Conservation (phyloP, 108 stramenopile genomes). For the Thalassiosira profunda region DNA sequence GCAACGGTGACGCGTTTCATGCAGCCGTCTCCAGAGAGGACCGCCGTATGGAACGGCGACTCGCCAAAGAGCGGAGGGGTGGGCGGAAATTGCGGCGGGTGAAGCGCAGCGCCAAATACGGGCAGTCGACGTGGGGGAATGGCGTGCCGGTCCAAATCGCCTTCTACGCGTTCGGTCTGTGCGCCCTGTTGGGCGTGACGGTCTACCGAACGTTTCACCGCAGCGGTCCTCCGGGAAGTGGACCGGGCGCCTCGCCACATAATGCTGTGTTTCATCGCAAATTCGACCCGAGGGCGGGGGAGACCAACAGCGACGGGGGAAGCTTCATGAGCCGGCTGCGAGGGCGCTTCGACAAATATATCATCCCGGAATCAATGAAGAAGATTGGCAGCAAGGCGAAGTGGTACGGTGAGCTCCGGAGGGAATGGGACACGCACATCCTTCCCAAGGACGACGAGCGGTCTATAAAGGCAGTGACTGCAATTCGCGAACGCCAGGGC, state of each 20-base stretch:
- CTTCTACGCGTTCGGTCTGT: conserved; percentile 17
- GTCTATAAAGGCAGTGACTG: conserved; percentile 16
- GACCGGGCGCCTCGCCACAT: neutral
- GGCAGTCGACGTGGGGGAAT: neutral
- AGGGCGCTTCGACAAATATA: conserved; percentile 39
- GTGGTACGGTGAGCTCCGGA: conserved; percentile 59
- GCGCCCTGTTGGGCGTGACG: conserved; percentile 15
- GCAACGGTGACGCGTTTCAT: neutral
- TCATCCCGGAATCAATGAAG: conserved; percentile 61
- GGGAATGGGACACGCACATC: conserved; percentile 52
- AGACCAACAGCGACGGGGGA: neutral
- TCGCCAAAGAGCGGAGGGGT: conserved; percentile 31
- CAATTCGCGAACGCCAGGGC: conserved; percentile 16
- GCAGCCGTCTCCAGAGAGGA: conserved; percentile 26
- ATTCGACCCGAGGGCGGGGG: neutral
- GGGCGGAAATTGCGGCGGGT: conserved; percentile 2
- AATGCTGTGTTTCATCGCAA: neutral
- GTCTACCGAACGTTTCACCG: conserved; percentile 7
- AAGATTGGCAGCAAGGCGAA: conserved; percentile 63
- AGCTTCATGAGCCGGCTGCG: conserved; percentile 17
- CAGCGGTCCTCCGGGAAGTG: neutral
- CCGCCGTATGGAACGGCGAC: conserved; percentile 44
- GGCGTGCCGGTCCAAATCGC: conserved; percentile 11
- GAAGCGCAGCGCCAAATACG: neutral
- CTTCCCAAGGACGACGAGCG: conserved; percentile 56